Conservation (phyloP, 768 basidiomycete species). For the Macrocybe gigantea region DNA sequence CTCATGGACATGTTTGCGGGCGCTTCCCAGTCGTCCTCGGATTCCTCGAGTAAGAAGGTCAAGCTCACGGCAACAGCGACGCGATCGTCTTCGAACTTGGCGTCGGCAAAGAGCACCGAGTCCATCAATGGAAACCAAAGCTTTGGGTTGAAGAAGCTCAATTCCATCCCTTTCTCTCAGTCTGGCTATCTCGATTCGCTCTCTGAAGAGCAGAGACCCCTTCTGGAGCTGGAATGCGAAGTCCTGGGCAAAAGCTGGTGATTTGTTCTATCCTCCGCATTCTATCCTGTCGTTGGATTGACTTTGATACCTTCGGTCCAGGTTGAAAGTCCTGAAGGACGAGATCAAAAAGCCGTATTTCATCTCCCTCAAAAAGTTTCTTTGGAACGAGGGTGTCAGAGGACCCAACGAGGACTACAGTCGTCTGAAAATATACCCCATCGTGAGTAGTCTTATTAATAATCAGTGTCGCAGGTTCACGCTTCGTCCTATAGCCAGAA, state of each 20-base stretch:
- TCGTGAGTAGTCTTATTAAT: slow-evolving; percentile 39
- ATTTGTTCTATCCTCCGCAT: slow-evolving; percentile 11
- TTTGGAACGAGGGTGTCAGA: slow-evolving; percentile 59
- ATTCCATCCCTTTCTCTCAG: slow-evolving; percentile 66
- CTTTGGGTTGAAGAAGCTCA: slow-evolving; percentile 32
- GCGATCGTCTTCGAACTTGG: neutral
- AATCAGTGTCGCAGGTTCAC: slow-evolving; percentile 2
- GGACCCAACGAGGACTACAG: slow-evolving; percentile 40
- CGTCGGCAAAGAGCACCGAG: slow-evolving; percentile 12
- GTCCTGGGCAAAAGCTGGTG: slow-evolving; percentile 74
- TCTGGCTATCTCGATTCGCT: slow-evolving; percentile 46
- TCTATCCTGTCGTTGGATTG: neutral
- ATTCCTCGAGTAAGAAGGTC: slow-evolving; percentile 39
- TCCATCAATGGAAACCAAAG: slow-evolving; percentile 5
- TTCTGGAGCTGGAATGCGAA: slow-evolving; percentile 65
- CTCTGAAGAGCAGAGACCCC: slow-evolving; percentile 47
- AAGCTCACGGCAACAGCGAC: slow-evolving; percentile 27
- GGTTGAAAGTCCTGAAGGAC: slow-evolving; percentile 69
- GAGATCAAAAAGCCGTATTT: slow-evolving; percentile 80
- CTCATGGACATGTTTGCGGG: slow-evolving; percentile 57
- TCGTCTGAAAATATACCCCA: slow-evolving; percentile 69
- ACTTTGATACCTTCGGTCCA: slow-evolving; percentile 16
- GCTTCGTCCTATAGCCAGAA: slow-evolving; percentile 39
- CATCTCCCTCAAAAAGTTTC: slow-evolving; percentile 60
- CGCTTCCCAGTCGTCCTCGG: slow-evolving; percentile 22